A percentile compares a stretch with the other conserved stretches of the same genome.
Evolutionary conservation across 2,329 filamentous ascomycete species (phyloP).

Genomic region (Teratosphaeria viscida): DNA sequence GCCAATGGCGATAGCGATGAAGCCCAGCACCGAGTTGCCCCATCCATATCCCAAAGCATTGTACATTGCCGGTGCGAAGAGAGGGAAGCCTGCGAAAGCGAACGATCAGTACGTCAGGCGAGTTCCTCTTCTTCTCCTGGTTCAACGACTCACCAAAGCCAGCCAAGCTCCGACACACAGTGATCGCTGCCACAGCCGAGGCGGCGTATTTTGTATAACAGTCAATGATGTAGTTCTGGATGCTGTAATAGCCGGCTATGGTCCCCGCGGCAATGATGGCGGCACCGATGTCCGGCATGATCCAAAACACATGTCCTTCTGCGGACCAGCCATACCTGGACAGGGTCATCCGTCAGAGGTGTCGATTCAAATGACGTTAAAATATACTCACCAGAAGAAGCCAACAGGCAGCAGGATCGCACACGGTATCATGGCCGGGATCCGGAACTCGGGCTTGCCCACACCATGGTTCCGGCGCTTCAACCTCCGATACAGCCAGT

Average conservation of each 20-base stretch:
- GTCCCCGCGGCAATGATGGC: constrained; percentile 41
- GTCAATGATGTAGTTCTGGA: constrained; percentile 52
- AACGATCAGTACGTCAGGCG: not conserved
- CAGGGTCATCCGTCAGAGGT: not conserved
- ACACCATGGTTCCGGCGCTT: constrained; percentile 19
- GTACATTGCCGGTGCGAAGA: constrained; percentile 46
- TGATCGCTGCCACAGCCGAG: constrained; percentile 41
- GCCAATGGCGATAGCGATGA: constrained; percentile 42
- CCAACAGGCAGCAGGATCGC: constrained; percentile 41
- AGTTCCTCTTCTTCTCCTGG: no score
- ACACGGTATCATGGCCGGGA: constrained; percentile 43
- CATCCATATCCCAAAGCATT: constrained; percentile 33
- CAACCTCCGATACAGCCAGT: constrained; percentile 19
- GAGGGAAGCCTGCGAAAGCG: constrained; percentile 36
- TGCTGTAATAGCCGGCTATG: constrained; percentile 39
- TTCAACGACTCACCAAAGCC: constrained; percentile 30
- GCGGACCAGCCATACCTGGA: constrained; percentile 45
- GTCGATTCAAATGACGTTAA: not conserved
- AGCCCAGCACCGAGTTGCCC: constrained; percentile 44
- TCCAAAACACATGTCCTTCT: constrained; percentile 36
- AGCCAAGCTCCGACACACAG: constrained; percentile 43
- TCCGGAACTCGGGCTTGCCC: constrained; percentile 30
- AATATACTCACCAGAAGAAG: constrained; percentile 34
- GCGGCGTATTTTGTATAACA: constrained; percentile 36
- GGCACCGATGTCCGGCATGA: constrained; percentile 49